Conservation (phyloP, 129 eudicot species). For the Saussurea involucrata region DNA sequence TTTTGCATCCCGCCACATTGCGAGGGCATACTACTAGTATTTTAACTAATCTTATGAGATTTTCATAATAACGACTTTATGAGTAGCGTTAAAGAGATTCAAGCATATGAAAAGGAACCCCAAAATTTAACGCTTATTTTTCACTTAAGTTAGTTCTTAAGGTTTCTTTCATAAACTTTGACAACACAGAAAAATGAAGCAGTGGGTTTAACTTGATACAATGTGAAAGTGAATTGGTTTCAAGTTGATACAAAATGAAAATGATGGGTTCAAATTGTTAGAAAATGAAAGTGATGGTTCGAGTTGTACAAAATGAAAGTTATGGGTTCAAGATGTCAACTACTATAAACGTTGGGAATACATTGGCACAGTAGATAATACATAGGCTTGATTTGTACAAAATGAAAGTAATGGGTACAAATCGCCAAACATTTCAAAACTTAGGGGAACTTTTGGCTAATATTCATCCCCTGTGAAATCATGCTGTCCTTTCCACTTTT, state of each 20-base stretch:
- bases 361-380: background rate
- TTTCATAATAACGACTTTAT: too few relatives aligned
- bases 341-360: background rate
- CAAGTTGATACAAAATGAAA: background rate
- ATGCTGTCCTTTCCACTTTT: background rate
- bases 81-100: too few relatives aligned
- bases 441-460: background rate
- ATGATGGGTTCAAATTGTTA: background rate
- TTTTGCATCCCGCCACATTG: too few relatives aligned
- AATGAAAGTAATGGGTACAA: background rate
- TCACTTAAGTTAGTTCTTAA: background rate
- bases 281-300: background rate
- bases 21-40: too few relatives aligned
- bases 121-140: too few relatives aligned
- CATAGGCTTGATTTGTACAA: background rate
- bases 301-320: background rate
- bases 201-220: background rate
- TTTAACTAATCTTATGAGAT: too few relatives aligned
- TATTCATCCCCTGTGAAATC: background rate
- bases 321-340: background rate
- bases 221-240: background rate
- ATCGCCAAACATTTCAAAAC: background rate
- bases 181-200: background rate
- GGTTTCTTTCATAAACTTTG: background rate
- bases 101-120: too few relatives aligned